Base-by-base conservation (phyloP, 2,329 filamentous ascomycete genomes). In the Curvularia spicifera region DNA sequence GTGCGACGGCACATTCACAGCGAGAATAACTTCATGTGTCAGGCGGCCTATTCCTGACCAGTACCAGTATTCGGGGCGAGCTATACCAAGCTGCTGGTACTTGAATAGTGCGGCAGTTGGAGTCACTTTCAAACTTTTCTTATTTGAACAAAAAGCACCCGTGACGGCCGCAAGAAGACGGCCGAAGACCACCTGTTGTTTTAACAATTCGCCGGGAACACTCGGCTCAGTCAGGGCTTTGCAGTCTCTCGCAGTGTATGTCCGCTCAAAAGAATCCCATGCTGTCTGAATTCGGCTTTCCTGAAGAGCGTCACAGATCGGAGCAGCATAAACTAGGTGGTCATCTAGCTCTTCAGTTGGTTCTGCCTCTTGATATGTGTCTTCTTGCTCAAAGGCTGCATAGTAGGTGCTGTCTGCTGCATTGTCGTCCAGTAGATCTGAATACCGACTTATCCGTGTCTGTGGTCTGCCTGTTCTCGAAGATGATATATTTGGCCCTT, bases 51-150 rank as follows among this genome's bases (percentile, higher is more conserved):
- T 52, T 2, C 63, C 57, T 5, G 57, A 50, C 7, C 35, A 53
- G 15, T 45, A 18, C 73, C 73, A 76, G 22, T 66, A 56, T 0
- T 69, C 64, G 7, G 51, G 52, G 13, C 59, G 60, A 37, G 63
- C 63, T 26, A 78, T 56, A 18, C 66, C 71, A 15, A 75, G 57
- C 49, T 72, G 69, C 57, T 72, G 65, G 56, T 67, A 74, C 46
- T 58, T 70, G 51, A 73, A 67, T 7, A 76, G 60, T 7, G 68
- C 64, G 9, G 47, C 35, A 5, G 71, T 70, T 3, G 75, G 75
- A 9, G 64, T 67, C 2, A 66, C 51, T 1, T 50, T 40, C 10
- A 59, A 39, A 12, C 53, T 28, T 2, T 15, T 45, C 7, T 47
- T 59, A 20, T 61, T 62, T 24, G 49, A 52, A 40, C 62, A 69